These are phyloP conservation scores for Colletotrichum cordylinicola DNA, from an alignment of 2,329 filamentous ascomycete species.

Conservation along the genomic window DNA sequence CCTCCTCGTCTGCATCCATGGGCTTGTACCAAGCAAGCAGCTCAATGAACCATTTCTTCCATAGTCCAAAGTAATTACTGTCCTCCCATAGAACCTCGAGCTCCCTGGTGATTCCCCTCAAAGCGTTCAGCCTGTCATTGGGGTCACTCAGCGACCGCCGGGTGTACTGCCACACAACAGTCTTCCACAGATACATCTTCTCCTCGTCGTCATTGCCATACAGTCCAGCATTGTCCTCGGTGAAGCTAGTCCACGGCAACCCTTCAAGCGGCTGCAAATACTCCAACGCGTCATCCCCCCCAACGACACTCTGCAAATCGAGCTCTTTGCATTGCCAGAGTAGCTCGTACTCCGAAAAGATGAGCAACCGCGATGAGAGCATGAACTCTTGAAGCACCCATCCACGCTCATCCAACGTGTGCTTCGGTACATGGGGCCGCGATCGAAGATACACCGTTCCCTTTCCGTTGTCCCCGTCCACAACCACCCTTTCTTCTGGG, in stretches of 20 bases:
- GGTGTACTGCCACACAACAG: constrained; percentile 1
- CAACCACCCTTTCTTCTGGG: too few relatives aligned
- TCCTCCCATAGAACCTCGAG: constrained; percentile 5
- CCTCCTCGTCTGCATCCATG: not conserved
- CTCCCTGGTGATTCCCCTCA: not conserved
- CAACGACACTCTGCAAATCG: constrained; percentile 2
- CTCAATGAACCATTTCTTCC: constrained; percentile 6
- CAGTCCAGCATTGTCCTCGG: not conserved
- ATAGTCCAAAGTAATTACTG: not conserved
- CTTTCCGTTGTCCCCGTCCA: too few relatives aligned
- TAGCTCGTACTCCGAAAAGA: constrained; percentile 22
- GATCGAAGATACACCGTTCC: not conserved
- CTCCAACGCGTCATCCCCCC: not conserved
- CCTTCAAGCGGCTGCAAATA: constrained; percentile 9
- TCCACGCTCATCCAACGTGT: constrained; percentile 17
- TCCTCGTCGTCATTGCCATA: not conserved
- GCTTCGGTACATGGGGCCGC: not conserved
- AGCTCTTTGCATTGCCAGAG: constrained; percentile 23
- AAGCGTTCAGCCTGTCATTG: not conserved
- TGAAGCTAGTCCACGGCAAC: not conserved
- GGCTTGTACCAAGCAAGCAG: constrained; percentile 7
- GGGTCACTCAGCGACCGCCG: not conserved
- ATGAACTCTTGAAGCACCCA: constrained; percentile 26
- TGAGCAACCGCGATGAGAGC: constrained; percentile 22
- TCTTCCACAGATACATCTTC: constrained; percentile 1